These are phyloP conservation scores for Neurospora sp. DNA, from an alignment of 495 filamentous ascomycete species.

Conservation along the genomic window DNA sequence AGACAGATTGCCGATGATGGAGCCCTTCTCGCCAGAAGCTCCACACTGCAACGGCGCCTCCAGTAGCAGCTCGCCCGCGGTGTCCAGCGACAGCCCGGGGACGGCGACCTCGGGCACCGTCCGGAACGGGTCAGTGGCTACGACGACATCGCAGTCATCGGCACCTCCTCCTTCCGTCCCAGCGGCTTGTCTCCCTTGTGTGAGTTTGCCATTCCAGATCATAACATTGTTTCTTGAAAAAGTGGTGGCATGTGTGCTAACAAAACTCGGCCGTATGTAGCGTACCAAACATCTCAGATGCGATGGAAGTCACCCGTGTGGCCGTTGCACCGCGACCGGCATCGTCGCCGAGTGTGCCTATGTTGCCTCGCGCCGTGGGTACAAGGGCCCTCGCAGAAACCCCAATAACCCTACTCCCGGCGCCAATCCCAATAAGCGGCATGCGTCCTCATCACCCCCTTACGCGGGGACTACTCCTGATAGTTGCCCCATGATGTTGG, in stretches of 20 bases:
- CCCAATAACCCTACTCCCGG: constrained; percentile 16
- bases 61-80: constrained; percentile 22
- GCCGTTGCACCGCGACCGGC: constrained; percentile 31
- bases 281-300: constrained; percentile 42
- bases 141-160: constrained; percentile 24
- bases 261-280: constrained; percentile 15
- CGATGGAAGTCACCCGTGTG: constrained; percentile 35
- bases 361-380: constrained; percentile 41
- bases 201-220: constrained; percentile 21
- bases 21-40: constrained; percentile 22
- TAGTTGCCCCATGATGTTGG: constrained; percentile 38
- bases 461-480: constrained; percentile 20
- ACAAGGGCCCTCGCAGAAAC: constrained; percentile 36
- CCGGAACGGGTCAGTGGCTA: neutral
- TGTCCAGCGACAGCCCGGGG: constrained; percentile 21
- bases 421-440: constrained; percentile 39
- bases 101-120: constrained; percentile 21
- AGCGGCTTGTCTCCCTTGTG: constrained; percentile 39
- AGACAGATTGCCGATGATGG: constrained; percentile 22
- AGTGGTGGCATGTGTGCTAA: constrained; percentile 5
- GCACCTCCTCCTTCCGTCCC: constrained; percentile 31
- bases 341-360: constrained; percentile 32
- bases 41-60: constrained; percentile 20
- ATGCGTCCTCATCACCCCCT: constrained; percentile 37
- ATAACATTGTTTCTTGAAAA: constrained; percentile 10